Conservation (phyloP, 2,329 filamentous ascomycete genomes). For the Penicillium sp. region DNA sequence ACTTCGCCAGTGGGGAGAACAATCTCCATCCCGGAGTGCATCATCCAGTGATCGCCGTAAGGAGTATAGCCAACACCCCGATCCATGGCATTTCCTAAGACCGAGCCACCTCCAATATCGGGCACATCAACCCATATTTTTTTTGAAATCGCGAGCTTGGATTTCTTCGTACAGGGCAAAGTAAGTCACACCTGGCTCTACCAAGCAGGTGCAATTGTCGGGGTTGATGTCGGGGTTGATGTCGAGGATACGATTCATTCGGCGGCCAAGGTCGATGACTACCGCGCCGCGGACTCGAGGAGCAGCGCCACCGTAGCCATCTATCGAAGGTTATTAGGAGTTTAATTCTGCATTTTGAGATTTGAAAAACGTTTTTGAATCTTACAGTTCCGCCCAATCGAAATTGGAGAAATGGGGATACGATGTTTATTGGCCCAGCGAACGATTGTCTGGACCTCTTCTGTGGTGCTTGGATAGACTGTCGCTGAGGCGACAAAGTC, state of each 20-base stretch:
- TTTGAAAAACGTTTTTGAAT: neutral
- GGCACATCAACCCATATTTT: neutral
- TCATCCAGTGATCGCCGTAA: neutral
- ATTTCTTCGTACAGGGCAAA: neutral
- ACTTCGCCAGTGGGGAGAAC: neutral
- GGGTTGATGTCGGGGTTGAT: neutral
- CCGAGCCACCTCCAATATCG: neutral
- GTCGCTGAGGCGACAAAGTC: constrained; percentile 20
- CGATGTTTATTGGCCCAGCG: neutral
- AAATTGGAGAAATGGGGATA: constrained; percentile 1
- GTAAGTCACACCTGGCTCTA: neutral
- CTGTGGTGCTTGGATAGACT: constrained; percentile 17
- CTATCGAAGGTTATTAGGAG: neutral
- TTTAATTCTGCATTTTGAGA: neutral
- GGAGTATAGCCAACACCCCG: neutral
- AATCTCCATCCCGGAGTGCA: neutral
- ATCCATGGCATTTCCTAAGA: neutral
- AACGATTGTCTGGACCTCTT: neutral
- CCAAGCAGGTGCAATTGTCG: neutral
- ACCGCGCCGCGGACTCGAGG: neutral
- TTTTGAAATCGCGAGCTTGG: neutral
- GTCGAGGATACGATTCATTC: neutral
- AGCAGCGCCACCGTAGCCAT: neutral
- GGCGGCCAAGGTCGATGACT: neutral
- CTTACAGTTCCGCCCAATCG: neutral